phyloP scores from a whole-genome alignment of 257 asterid species.

The Przewalskia tangutica region DNA sequence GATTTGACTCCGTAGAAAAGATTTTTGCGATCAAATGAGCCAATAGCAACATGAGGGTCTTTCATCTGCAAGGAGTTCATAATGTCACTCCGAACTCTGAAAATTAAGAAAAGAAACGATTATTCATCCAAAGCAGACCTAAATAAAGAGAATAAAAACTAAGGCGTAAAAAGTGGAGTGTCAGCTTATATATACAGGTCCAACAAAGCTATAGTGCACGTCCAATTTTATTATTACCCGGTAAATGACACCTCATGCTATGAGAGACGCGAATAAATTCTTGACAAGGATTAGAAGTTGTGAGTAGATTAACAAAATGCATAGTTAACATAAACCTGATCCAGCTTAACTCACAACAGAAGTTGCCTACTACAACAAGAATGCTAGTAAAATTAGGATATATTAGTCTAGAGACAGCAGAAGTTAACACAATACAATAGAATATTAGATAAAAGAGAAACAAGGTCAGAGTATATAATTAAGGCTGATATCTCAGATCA shows the following conservation, averaged over 20 bases:
- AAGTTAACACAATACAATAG: not conserved
- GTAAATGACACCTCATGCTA: not conserved
- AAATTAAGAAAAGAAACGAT: slow-evolving; percentile 1
- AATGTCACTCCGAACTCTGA: slow-evolving; percentile 79
- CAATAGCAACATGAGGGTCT: slow-evolving; percentile 60
- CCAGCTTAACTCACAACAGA: not conserved
- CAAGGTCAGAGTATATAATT: not conserved
- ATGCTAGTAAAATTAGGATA: not conserved
- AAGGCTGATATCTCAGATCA: not conserved
- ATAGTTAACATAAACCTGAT: not conserved
- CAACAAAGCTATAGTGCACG: not conserved
- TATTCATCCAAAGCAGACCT: slow-evolving; percentile 4
- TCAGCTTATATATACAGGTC: not conserved
- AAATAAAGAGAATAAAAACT: not conserved
- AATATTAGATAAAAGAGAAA: not conserved
- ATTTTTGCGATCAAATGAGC: slow-evolving; percentile 89
- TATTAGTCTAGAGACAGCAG: not conserved
- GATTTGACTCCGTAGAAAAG: slow-evolving; percentile 72
- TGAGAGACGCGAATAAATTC: not conserved
- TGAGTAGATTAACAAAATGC: not conserved
- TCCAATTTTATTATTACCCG: not conserved
- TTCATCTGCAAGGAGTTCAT: slow-evolving; percentile 59
- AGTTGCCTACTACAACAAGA: not conserved
- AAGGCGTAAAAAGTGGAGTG: not conserved
- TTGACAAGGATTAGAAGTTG: not conserved